Evolutionary conservation across 208 protist genomes (phyloP), one percentile per base, ranked within the genome.

Genomic region (Crithidia fasciculata): DNA sequence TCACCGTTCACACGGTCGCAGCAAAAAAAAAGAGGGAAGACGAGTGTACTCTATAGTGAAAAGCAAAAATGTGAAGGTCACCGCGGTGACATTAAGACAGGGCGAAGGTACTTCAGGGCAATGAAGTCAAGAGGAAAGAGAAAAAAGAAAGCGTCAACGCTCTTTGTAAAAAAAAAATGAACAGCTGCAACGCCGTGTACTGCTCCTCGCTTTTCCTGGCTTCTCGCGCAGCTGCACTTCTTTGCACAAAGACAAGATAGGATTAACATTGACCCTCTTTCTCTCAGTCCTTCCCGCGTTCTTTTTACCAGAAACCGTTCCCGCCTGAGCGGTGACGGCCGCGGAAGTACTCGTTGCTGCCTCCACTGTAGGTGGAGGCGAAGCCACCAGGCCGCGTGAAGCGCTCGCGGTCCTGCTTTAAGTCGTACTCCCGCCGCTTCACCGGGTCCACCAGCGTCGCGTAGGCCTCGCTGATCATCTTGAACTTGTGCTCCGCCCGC

Each of bases 401-500:
- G 16, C 81, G 78, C 47, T 92, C 84, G 7, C 82, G 73, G 56
- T 92, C 83, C 45, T 88, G 64, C 72, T 93, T 95, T 57, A 85
- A 69, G 66, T 97, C 93, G 76, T 95, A 97, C 68, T 95, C 90
- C 6, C 89, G 84, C 28, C 93, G 80, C 82, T 91, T 93, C 39
- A 66, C 63, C 3, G 85, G 69, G 66, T 97, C 91, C 3, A 81
- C 87, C 43, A 97, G 81, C 7, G 87, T 93, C 43, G 85, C 81
- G 73, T 96, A 85, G 53, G 91, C 90, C 78, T 96, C 91, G 55
- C 84, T 91, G 83, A 97, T 95, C 10, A 94, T 72, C 80, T 97
- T 97, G 74, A 96, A 95, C 71, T 95, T 96, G 65, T 91, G 88
- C 80, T 96, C 93, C 19, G 91, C 89, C 15, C 87, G 79, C 65